These are phyloP conservation scores for Arthroderma sp. DNA, from an alignment of 2,329 filamentous ascomycete genomes.

Conservation along the genomic window DNA sequence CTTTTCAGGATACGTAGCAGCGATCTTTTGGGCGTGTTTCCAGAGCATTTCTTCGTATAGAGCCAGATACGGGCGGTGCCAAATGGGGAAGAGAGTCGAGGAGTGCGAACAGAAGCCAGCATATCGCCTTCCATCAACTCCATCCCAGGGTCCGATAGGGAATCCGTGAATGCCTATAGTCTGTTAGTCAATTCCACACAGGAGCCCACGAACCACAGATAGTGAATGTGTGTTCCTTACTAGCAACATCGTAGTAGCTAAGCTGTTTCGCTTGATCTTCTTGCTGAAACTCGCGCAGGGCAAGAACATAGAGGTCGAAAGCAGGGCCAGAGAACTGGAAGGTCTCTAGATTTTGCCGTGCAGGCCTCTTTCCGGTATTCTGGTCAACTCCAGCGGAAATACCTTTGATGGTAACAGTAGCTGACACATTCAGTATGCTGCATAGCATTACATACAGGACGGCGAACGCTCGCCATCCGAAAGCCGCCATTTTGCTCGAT, in stretches of 20 bases:
- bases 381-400: conserved; percentile 16
- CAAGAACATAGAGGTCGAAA: conserved; percentile 63
- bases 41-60: conserved; percentile 40
- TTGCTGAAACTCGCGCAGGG: conserved; percentile 57
- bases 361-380: conserved; percentile 19
- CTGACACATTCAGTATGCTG: background rate
- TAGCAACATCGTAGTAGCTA: conserved; percentile 68
- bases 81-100: conserved; percentile 62
- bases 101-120: conserved; percentile 66
- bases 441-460: conserved; percentile 1
- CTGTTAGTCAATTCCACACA: too few relatives aligned
- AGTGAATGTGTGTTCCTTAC: conserved; percentile 31
- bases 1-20: conserved; percentile 29
- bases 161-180: conserved; percentile 62
- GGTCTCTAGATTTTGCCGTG: conserved; percentile 54
- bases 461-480: background rate
- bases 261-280: conserved; percentile 49
- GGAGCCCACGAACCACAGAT: too few relatives aligned
- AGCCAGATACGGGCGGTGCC: conserved; percentile 70
- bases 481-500: background rate
- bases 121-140: conserved; percentile 35
- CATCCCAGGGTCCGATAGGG: conserved; percentile 49
- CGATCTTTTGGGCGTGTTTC: conserved; percentile 26
- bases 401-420: conserved; percentile 13
- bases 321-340: conserved; percentile 48